Evolutionary conservation across 352 stramenopile genomes (phyloP).

Genomic region (Pythium phragmitis): DNA sequence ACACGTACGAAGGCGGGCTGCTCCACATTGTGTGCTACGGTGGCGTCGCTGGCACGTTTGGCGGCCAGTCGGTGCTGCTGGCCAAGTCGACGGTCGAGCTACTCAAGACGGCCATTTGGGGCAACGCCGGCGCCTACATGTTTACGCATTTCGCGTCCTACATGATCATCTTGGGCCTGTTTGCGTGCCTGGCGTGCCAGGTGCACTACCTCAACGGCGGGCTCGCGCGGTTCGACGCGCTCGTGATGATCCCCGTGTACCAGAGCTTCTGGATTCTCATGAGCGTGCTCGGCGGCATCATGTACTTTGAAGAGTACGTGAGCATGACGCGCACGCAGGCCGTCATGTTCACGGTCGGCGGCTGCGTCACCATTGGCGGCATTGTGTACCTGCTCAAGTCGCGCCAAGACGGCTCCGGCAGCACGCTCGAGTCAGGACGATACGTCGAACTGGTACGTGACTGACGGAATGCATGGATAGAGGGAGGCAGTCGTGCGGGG

Average conservation of each 20-base stretch:
- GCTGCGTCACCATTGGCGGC: conserved; percentile 70
- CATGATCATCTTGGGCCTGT: conserved; percentile 69
- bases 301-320: conserved; percentile 92
- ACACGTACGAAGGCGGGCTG: conserved; percentile 63
- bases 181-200: conserved; percentile 72
- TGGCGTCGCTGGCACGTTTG: conserved; percentile 86
- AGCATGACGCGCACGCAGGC: conserved; percentile 76
- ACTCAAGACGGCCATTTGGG: conserved; percentile 89
- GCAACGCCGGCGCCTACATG: conserved; percentile 67
- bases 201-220: conserved; percentile 89
- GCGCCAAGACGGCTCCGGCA: conserved; percentile 31
- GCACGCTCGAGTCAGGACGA: conserved; percentile 31
- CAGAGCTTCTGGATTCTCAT: conserved; percentile 91
- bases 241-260: conserved; percentile 90
- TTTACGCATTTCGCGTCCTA: conserved; percentile 80
- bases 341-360: conserved; percentile 79
- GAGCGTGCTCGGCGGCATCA: conserved; percentile 89
- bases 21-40: conserved; percentile 89
- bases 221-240: conserved; percentile 85
- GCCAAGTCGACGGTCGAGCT: conserved; percentile 90
- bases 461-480: background rate
- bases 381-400: conserved; percentile 79
- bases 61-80: conserved; percentile 86
- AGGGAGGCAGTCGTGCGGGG: background rate
- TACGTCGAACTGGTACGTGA: conserved; percentile 73